phyloP scores from a whole-genome alignment of 768 basidiomycete species.

The Rhizopogon vesiculosus region DNA sequence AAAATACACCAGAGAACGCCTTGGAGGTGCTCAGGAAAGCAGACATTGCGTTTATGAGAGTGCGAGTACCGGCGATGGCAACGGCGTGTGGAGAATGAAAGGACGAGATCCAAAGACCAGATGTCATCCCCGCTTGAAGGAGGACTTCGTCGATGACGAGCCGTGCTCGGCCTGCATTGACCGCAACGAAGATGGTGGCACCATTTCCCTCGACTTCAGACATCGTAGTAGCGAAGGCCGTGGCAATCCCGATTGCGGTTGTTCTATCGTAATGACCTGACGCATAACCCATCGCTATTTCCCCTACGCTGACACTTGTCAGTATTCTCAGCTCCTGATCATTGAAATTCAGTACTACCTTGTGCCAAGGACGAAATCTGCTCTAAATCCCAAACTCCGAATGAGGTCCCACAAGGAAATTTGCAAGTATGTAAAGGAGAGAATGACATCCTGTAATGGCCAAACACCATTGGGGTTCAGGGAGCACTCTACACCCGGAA shows the following conservation, averaged over 20 bases:
- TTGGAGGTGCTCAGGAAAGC: conserved; percentile 19
- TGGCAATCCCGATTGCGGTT: conserved; percentile 29
- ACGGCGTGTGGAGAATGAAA: conserved; percentile 34
- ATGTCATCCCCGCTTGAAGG: conserved; percentile 17
- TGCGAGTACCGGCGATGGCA: conserved; percentile 26
- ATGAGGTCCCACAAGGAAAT: conserved; percentile 30
- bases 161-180: conserved; percentile 27
- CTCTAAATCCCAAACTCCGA: conserved; percentile 24
- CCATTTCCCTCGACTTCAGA: conserved; percentile 29
- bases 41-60: conserved; percentile 28
- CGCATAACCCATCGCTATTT: conserved; percentile 34
- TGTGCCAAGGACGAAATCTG: conserved; percentile 31
- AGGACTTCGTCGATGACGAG: conserved; percentile 29
- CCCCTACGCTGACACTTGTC: conserved; percentile 18
- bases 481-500: conserved; percentile 19
- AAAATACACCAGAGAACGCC: conserved; percentile 25
- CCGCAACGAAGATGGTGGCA: conserved; percentile 30
- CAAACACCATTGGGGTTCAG: conserved; percentile 22
- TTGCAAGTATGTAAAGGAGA: conserved; percentile 29
- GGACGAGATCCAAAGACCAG: conserved; percentile 30
- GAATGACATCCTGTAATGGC: conserved; percentile 29
- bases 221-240: conserved; percentile 33
- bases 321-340: conserved; percentile 1
- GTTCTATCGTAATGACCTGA: conserved; percentile 31
- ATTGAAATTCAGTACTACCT: conserved; percentile 12